These are phyloP conservation scores for Mucor velutinosus DNA, from an alignment of 371 early-diverging fungal species.

Conservation along the genomic window DNA sequence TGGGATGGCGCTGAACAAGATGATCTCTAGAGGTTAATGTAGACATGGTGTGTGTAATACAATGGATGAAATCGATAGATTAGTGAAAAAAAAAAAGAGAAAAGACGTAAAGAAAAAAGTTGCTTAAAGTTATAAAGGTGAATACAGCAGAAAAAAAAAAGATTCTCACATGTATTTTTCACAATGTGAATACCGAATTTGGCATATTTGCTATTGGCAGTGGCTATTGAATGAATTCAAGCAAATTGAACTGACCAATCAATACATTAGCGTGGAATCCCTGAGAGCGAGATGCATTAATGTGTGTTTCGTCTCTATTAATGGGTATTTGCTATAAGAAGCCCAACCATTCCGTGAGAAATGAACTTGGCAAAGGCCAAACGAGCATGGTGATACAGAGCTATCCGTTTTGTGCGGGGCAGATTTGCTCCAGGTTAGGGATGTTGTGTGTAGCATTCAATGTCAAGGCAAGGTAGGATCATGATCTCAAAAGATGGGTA, in stretches of 20 bases:
- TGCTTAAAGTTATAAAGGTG: not conserved
- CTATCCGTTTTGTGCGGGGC: not conserved
- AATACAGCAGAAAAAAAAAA: not conserved
- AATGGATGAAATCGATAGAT: not conserved
- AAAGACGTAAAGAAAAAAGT: not conserved
- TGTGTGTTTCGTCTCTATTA: not conserved
- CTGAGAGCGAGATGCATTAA: not conserved
- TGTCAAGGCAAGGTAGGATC: too few species aligned
- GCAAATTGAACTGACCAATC: constrained; percentile 1
- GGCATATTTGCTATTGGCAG: not conserved
- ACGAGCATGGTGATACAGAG: not conserved
- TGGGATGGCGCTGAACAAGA: constrained; percentile 42
- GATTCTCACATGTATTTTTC: constrained; percentile 3
- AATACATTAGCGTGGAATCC: not conserved
- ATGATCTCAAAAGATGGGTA: too few species aligned
- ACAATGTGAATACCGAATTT: constrained; percentile 1
- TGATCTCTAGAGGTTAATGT: constrained; percentile 36
- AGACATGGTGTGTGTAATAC: constrained; percentile 29
- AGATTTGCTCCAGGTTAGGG: too few species aligned
- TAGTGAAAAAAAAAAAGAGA: not conserved
- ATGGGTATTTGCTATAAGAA: not conserved
- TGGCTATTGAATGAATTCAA: constrained; percentile 1
- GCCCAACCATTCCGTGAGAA: not conserved
- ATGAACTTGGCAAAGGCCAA: not conserved
- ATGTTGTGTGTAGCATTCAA: too few species aligned